Evolutionary conservation across 371 early-diverging fungal genomes (phyloP), one percentile per base, ranked within the genome.

Genomic region (Nosema muscidifuracis): DNA sequence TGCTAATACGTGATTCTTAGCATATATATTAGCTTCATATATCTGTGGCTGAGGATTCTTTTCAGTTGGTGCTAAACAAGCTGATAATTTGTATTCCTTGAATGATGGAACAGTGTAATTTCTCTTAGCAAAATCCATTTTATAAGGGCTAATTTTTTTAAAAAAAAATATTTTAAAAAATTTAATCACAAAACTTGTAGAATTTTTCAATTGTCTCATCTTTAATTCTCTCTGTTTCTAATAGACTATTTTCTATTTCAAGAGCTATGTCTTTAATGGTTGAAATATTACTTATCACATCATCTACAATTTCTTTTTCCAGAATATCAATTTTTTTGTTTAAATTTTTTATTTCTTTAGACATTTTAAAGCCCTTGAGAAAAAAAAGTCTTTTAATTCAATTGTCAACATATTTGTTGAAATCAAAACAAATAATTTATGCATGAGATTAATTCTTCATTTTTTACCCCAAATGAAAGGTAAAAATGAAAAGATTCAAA

Each of bases 11-110:
- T 90, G 89, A 87, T 95, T 97, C 82, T 92, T 90, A 78, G 97
- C 96, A 82, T 96, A 99, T 84, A 97, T 87, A 80, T 91, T 89
- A 92, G 93, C 92, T 84, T 92, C 89, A 91, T 87, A 97, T 70
- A 99, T 87, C 88, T 91, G 91, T 75, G 99, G 99, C 72, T 86
- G 85, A 65, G 89, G 86, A 82, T 93, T 92, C 84, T 88, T 88
- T 83, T 88, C 91, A 76, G 94, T 88, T 74, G 95, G 94, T 22
- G 73, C 65, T 65, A 79, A 77, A 57, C 79, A 78, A 33, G 78
- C 84, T 51, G 66, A 61, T 28, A 84, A 69, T 72, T 72, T 80
- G 67, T 77, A 85, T 72, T 85, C 85, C 67, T 80, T 81, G 20
- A 78, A 50, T 12, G 42, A 2, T 2, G 65, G 47, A 18, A 18